These are phyloP conservation scores for Pythium brachiatum DNA, from an alignment of 352 stramenopile genomes.

Conservation along the genomic window DNA sequence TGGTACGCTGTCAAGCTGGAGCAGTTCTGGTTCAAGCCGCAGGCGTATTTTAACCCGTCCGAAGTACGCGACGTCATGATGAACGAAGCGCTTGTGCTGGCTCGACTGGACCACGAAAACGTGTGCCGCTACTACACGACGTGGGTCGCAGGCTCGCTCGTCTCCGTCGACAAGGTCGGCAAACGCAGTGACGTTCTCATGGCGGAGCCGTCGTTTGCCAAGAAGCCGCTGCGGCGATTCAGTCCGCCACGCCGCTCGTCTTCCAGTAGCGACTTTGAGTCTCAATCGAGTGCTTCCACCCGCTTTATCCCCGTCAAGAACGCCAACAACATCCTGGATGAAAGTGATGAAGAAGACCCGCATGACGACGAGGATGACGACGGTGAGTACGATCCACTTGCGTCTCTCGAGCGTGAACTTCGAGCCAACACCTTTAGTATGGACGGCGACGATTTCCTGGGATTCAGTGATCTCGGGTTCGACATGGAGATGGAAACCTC, in stretches of 20 bases:
- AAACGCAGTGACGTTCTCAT: slow-evolving; percentile 21
- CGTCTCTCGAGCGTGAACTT: background rate
- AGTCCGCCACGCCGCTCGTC: slow-evolving; percentile 15
- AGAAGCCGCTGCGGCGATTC: background rate
- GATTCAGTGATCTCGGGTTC: slow-evolving; percentile 58
- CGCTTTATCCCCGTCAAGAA: slow-evolving; percentile 14
- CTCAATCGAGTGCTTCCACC: slow-evolving; percentile 7
- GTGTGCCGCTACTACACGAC: slow-evolving; percentile 93
- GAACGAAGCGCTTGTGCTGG: slow-evolving; percentile 91
- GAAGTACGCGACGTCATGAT: slow-evolving; percentile 90
- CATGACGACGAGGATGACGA: slow-evolving; percentile 28
- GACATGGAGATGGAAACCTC: slow-evolving; percentile 36
- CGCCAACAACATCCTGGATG: slow-evolving; percentile 10
- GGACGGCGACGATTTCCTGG: slow-evolving; percentile 29
- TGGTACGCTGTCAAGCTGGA: slow-evolving; percentile 82
- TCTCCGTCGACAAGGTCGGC: slow-evolving; percentile 48
- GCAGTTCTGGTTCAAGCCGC: slow-evolving; percentile 82
- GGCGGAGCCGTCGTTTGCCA: background rate
- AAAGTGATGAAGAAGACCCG: slow-evolving; percentile 17
- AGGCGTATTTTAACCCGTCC: slow-evolving; percentile 71
- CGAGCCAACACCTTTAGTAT: background rate
- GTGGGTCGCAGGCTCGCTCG: slow-evolving; percentile 70
- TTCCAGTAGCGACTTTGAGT: slow-evolving; percentile 26
- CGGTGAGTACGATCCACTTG: background rate
- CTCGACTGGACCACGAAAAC: slow-evolving; percentile 92